These are phyloP conservation scores for Cercospora sp. DNA, from an alignment of 2,329 filamentous ascomycete species.

Conservation along the genomic window DNA sequence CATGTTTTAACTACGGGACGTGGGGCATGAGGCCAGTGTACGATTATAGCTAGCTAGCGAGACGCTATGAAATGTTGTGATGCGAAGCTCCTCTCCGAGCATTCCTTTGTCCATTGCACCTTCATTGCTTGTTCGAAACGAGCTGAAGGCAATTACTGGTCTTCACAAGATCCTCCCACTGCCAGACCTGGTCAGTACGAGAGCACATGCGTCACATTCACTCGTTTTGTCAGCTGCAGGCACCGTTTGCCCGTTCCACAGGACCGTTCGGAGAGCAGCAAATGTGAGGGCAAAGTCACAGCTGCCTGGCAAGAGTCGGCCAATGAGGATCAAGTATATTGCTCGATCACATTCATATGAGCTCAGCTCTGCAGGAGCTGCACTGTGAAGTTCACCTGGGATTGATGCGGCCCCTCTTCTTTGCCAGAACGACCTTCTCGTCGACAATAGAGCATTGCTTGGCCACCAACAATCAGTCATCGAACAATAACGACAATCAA, in stretches of 20 bases:
- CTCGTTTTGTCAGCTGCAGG: background rate
- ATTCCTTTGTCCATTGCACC: background rate
- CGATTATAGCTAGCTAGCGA: slow-evolving; percentile 12
- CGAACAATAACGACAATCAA: background rate
- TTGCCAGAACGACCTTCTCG: background rate
- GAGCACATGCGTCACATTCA: background rate
- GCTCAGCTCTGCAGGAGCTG: background rate
- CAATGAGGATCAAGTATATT: background rate
- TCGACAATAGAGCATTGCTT: background rate
- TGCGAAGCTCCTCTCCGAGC: slow-evolving; percentile 8
- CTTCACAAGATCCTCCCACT: background rate
- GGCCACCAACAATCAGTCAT: background rate
- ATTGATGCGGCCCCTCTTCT: background rate
- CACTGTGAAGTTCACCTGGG: background rate
- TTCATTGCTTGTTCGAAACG: background rate
- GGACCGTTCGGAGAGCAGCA: background rate
- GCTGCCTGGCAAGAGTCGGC: background rate
- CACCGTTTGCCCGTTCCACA: background rate
- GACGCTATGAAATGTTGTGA: slow-evolving; percentile 9
- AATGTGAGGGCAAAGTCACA: background rate
- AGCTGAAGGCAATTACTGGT: background rate
- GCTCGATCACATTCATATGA: background rate
- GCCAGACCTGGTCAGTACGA: background rate
- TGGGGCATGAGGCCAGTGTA: slow-evolving; percentile 15
- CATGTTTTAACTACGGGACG: slow-evolving; percentile 1